These are phyloP conservation scores for Cynara cardunculus DNA, from an alignment of 129 eudicot species.

Conservation along the genomic window DNA sequence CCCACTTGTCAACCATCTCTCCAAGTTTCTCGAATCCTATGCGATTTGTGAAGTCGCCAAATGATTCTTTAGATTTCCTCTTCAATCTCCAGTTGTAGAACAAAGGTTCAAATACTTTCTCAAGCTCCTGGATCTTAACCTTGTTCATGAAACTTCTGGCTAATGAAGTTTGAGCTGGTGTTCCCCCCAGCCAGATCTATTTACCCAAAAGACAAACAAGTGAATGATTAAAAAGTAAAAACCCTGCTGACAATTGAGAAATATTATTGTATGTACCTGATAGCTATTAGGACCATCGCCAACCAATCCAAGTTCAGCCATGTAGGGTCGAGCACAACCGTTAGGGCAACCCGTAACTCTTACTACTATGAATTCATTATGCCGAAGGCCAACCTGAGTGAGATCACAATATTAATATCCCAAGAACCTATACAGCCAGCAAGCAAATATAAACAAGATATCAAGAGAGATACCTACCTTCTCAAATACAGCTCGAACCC, in stretches of 20 bases:
- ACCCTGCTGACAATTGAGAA: background rate
- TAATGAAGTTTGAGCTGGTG: conserved; percentile 70
- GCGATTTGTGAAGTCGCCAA: conserved; percentile 87
- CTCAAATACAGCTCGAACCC: conserved; percentile 80
- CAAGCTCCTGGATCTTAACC: conserved; percentile 88
- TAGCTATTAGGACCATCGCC: conserved; percentile 99
- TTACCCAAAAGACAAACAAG: background rate
- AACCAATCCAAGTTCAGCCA: conserved; percentile 98
- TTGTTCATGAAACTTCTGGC: conserved; percentile 76
- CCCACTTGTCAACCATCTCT: conserved; percentile 85
- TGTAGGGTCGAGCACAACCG: conserved; percentile 98
- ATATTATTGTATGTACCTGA: conserved; percentile 51
- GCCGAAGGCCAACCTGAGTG: conserved; percentile 79
- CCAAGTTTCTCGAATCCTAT: conserved; percentile 75
- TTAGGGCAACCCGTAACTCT: conserved; percentile 98
- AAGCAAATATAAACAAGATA: background rate
- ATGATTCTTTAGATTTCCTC: conserved; percentile 81
- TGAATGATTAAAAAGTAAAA: too few relatives aligned
- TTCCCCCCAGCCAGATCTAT: conserved; percentile 97
- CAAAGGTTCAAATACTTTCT: conserved; percentile 90
- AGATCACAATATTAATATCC: conserved; percentile 12
- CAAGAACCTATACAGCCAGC: too few relatives aligned
- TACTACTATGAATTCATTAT: conserved; percentile 77
- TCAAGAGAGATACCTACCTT: conserved; percentile 43
- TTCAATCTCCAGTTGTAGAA: conserved; percentile 73